These are phyloP conservation scores for Lactarius akahatsu DNA, from an alignment of 768 basidiomycete species.

Conservation along the genomic window DNA sequence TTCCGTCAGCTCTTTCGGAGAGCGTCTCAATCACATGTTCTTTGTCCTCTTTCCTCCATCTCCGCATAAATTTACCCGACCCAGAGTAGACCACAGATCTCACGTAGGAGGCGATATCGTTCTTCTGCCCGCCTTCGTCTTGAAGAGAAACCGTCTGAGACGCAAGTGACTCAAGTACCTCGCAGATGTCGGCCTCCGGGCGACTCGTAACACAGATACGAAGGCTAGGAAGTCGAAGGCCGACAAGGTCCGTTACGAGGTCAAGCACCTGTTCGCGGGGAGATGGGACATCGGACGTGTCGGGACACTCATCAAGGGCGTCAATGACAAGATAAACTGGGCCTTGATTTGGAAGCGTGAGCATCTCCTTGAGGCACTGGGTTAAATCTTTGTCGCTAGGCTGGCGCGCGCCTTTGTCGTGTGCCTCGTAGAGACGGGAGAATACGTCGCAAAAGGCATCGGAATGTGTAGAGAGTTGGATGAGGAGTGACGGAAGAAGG, in stretches of 20 bases:
- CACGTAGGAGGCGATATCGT: neutral
- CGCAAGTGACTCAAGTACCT: neutral
- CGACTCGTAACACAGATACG: neutral
- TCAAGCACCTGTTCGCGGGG: neutral
- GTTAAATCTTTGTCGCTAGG: neutral
- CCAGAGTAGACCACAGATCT: neutral
- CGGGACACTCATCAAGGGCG: neutral
- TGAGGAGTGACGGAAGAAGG: neutral
- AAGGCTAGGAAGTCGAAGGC: neutral
- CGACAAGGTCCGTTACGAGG: neutral
- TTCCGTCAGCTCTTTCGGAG: neutral
- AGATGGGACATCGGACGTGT: neutral
- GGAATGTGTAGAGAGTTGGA: neutral
- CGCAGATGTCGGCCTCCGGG: neutral
- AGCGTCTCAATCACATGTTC: neutral
- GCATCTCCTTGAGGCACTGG: neutral
- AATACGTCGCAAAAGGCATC: neutral
- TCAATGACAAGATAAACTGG: neutral
- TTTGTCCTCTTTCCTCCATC: neutral
- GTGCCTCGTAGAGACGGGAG: neutral
- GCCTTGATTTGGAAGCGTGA: neutral
- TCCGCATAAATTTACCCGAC: neutral
- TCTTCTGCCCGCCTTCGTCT: neutral
- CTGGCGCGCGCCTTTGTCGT: neutral
- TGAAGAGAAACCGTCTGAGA: neutral